phyloP scores from a whole-genome alignment of 345 rosid genomes.

The Pugionium dolabratum region DNA sequence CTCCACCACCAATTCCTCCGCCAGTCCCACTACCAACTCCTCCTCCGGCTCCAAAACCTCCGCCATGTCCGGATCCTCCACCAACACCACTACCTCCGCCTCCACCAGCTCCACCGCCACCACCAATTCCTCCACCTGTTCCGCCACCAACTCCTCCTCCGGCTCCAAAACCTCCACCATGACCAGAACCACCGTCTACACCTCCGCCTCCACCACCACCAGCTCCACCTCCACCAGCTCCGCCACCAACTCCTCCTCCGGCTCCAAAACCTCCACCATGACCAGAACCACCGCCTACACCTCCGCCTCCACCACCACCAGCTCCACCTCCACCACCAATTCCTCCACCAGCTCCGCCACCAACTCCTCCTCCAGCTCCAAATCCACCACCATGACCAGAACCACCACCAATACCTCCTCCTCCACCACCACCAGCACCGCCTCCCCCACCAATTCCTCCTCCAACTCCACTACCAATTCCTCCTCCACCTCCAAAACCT shows the following conservation, averaged over 20 bases:
- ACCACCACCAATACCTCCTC: constrained; percentile 39
- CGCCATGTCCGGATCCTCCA: constrained; percentile 49
- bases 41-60: constrained; percentile 48
- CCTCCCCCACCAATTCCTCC: constrained; percentile 40
- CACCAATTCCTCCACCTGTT: constrained; percentile 34
- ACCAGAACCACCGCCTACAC: constrained; percentile 33
- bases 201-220: constrained; percentile 53
- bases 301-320: constrained; percentile 40
- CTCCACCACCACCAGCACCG: constrained; percentile 32
- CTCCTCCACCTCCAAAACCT: constrained; percentile 51
- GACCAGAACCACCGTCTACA: constrained; percentile 45
- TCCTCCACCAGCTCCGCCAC: constrained; percentile 42
- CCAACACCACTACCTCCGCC: constrained; percentile 55
- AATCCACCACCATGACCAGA: constrained; percentile 42
- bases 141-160: constrained; percentile 59
- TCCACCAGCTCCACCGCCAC: constrained; percentile 46
- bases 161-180: constrained; percentile 46
- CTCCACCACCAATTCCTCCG: constrained; percentile 45
- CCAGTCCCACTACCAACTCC: constrained; percentile 50
- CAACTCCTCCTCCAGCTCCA: constrained; percentile 42
- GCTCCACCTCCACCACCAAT: constrained; percentile 44
- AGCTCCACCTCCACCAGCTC: constrained; percentile 47
- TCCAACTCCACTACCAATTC: constrained; percentile 41
- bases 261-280: constrained; percentile 25
- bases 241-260: constrained; percentile 31